These are phyloP conservation scores for Erythrobasidium hasegawianum DNA, from an alignment of 1,284 basidiomycete species.

Conservation along the genomic window DNA sequence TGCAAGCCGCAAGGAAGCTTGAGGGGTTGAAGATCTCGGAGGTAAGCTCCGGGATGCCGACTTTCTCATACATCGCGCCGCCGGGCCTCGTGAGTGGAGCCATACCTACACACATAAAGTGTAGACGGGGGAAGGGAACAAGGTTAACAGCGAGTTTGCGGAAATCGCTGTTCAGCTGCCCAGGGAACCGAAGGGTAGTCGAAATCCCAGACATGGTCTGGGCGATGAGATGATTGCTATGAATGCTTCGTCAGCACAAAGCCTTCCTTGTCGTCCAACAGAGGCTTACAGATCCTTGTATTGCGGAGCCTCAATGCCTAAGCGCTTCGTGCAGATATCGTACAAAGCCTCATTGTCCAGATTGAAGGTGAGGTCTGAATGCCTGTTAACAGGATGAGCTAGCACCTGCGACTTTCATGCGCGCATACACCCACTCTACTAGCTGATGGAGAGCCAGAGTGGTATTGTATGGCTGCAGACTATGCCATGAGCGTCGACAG, in stretches of 20 bases:
- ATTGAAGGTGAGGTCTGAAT: slow-evolving; percentile 82
- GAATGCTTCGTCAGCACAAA: too few relatives aligned
- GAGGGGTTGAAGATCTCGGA: slow-evolving; percentile 63
- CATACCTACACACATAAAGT: slow-evolving; percentile 86
- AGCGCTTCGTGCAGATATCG: slow-evolving; percentile 70
- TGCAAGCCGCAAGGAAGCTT: slow-evolving; percentile 2
- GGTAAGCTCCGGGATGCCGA: slow-evolving; percentile 63
- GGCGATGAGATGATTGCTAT: slow-evolving; percentile 62
- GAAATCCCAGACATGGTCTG: slow-evolving; percentile 77
- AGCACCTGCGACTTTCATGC: too few relatives aligned
- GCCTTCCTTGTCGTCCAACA: too few relatives aligned
- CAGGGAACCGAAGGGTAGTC: slow-evolving; percentile 65
- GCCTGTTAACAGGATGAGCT: slow-evolving; percentile 81
- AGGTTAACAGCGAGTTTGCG: slow-evolving; percentile 92
- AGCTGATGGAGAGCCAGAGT: slow-evolving; percentile 86
- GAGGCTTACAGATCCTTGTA: slow-evolving; percentile 65
- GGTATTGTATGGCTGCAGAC: slow-evolving; percentile 74
- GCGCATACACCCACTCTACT: slow-evolving; percentile 64
- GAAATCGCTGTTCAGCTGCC: slow-evolving; percentile 84
- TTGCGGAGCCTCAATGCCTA: slow-evolving; percentile 63
- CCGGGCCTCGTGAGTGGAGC: slow-evolving; percentile 70
- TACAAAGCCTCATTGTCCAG: slow-evolving; percentile 94
- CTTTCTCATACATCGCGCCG: slow-evolving; percentile 58
- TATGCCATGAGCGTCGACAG: not conserved
- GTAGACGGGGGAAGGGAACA: slow-evolving; percentile 85